A percentile compares a stretch with the other conserved stretches of the same genome.
phyloP scores from a whole-genome alignment of 2,329 filamentous ascomycete species.

The Claviceps maximensis region DNA sequence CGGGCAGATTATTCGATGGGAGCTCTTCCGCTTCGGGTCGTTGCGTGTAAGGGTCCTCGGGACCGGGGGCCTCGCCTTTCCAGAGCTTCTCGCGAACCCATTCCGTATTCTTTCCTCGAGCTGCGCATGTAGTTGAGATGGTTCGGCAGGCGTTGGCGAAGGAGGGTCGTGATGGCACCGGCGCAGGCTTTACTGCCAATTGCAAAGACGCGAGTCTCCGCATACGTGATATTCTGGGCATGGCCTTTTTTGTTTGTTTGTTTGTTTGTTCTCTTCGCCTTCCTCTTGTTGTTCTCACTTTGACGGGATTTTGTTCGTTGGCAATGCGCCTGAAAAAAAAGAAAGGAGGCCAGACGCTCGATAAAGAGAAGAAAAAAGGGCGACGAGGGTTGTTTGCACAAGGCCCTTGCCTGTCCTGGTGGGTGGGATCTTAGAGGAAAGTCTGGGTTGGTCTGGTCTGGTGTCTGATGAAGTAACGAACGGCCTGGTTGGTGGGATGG shows the following conservation, averaged over 20 bases:
- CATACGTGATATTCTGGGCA: slow-evolving; percentile 30
- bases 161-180: slow-evolving; percentile 13
- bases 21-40: slow-evolving; percentile 14
- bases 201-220: slow-evolving; percentile 21
- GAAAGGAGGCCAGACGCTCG: background rate
- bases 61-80: slow-evolving; percentile 25
- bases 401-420: background rate
- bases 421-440: background rate
- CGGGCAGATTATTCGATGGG: slow-evolving; percentile 19
- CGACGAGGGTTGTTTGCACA: background rate
- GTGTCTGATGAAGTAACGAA: no score
- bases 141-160: slow-evolving; percentile 14
- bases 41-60: slow-evolving; percentile 26
- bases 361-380: background rate
- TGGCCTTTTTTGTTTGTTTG: slow-evolving; percentile 11
- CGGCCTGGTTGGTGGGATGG: no score
- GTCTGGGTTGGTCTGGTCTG: background rate
- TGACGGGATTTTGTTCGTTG: background rate
- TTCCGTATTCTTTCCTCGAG: slow-evolving; percentile 20
- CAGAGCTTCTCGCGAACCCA: slow-evolving; percentile 27
- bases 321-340: background rate
- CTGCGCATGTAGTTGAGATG: slow-evolving; percentile 22
- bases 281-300: background rate
- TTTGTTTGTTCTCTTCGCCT: background rate
- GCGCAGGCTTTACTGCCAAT: slow-evolving; percentile 12